Evolutionary conservation across 371 early-diverging fungal species (phyloP).

Genomic region (Mortierella sp.): DNA sequence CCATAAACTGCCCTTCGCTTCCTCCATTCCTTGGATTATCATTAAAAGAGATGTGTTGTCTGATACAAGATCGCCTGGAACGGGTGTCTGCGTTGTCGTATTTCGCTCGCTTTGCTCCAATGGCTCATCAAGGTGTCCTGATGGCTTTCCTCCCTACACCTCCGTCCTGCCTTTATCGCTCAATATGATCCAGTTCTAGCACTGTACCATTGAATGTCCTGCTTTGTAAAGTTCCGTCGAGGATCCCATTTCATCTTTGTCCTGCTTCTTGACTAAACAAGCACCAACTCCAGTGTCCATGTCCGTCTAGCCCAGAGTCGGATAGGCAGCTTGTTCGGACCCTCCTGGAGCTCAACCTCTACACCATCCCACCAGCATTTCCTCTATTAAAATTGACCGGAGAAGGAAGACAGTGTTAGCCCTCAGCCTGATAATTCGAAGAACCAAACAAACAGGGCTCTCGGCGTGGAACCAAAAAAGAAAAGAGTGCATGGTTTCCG

Average conservation of each 20-base stretch:
- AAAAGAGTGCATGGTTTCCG: too few relatives aligned
- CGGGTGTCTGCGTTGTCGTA: too few relatives aligned
- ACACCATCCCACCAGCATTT: conserved; percentile 92
- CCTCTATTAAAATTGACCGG: conserved; percentile 55
- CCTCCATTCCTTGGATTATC: too few relatives aligned
- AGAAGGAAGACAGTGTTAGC: not conserved
- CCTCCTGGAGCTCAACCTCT: conserved; percentile 67
- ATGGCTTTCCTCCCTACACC: too few relatives aligned
- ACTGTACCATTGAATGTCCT: not conserved
- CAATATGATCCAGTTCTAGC: too few relatives aligned
- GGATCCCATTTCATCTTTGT: not conserved
- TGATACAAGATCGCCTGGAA: too few relatives aligned
- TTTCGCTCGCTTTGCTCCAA: too few relatives aligned
- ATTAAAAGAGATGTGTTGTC: too few relatives aligned
- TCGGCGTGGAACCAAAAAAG: too few relatives aligned
- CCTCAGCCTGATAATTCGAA: not conserved
- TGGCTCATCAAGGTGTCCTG: too few relatives aligned
- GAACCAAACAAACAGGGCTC: not conserved
- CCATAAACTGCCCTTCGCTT: too few relatives aligned
- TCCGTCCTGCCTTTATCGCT: too few relatives aligned
- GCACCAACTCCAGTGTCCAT: conserved; percentile 85
- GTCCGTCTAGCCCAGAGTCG: conserved; percentile 86
- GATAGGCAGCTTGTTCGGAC: conserved; percentile 64
- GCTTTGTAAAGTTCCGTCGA: not conserved
- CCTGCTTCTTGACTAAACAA: conserved; percentile 59